A percentile compares a stretch with the other conserved stretches of the same genome.
phyloP scores from a whole-genome alignment of 768 basidiomycete species.

The Pisolithus sp. region DNA sequence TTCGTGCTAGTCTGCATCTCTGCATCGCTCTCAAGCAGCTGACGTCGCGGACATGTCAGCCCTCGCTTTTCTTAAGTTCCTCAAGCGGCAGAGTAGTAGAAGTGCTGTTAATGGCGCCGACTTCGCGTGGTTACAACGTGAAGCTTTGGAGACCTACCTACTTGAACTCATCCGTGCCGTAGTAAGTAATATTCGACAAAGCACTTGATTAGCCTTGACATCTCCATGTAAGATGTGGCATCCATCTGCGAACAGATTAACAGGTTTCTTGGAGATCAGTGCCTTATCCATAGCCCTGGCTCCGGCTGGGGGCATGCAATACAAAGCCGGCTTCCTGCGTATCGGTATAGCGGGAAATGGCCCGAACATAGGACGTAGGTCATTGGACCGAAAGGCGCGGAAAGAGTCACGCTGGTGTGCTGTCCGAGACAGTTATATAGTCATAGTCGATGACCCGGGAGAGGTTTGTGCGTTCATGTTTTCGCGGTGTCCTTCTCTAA shows the following conservation, averaged over 20 bases:
- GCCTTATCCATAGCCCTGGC: conserved; percentile 79
- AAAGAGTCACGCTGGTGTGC: conserved; percentile 83
- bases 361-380: conserved; percentile 59
- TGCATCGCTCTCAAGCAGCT: neutral
- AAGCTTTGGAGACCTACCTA: conserved; percentile 82
- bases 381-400: conserved; percentile 49
- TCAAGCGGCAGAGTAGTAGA: conserved; percentile 56
- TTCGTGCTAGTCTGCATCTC: conserved; percentile 23
- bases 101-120: conserved; percentile 58
- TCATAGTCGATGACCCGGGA: conserved; percentile 80
- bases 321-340: conserved; percentile 82
- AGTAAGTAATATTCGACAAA: conserved; percentile 38
- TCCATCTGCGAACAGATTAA: conserved; percentile 82
- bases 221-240: conserved; percentile 76
- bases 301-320: conserved; percentile 75
- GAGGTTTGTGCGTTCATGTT: conserved; percentile 45
- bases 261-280: conserved; percentile 88
- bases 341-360: conserved; percentile 49
- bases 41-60: conserved; percentile 33
- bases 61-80: conserved; percentile 86
- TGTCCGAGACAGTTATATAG: conserved; percentile 86
- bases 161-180: conserved; percentile 84
- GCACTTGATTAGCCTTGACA: conserved; percentile 1
- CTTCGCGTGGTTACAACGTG: conserved; percentile 77
- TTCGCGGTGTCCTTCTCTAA: conserved; percentile 1